A percentile compares a stretch with the other conserved stretches of the same genome.
Conservation (phyloP, 148 eudicot genomes). For the Rhododendron mucronatum region DNA sequence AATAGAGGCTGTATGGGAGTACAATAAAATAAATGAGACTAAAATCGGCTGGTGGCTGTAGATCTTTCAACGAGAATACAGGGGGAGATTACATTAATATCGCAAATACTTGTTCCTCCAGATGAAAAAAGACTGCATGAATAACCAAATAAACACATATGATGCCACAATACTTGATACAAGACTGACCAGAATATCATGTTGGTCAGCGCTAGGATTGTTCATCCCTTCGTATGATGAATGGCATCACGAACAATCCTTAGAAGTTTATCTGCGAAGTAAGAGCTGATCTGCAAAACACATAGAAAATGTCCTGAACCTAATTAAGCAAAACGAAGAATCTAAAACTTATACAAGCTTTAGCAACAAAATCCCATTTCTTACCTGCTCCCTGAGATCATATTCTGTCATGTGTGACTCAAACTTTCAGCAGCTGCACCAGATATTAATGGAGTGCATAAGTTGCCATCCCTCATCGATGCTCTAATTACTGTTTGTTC, state of each 20-base stretch:
- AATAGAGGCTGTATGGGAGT: background rate
- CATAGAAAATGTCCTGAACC: background rate
- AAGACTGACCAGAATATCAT: conserved; percentile 77
- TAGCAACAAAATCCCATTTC: conserved; percentile 7
- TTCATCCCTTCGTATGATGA: conserved; percentile 48
- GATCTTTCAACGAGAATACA: background rate
- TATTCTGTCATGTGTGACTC: conserved; percentile 52
- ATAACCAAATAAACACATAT: background rate
- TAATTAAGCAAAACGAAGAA: background rate
- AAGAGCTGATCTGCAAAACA: conserved; percentile 64
- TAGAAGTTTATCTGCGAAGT: conserved; percentile 71
- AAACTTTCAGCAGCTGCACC: conserved; percentile 76
- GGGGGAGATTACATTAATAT: background rate
- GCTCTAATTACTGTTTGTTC: conserved; percentile 51
- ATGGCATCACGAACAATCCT: conserved; percentile 58
- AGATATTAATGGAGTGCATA: conserved; percentile 87
- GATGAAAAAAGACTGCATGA: background rate
- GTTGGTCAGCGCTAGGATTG: conserved; percentile 38
- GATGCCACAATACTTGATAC: background rate
- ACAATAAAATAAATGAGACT: background rate
- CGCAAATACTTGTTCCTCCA: background rate
- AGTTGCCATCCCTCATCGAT: conserved; percentile 42
- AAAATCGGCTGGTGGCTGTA: background rate
- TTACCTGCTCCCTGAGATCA: conserved; percentile 77
- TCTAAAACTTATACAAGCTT: conserved; percentile 2